Base-by-base conservation (phyloP, 192 early-diverging fungal genomes). In the Podila epigama region DNA sequence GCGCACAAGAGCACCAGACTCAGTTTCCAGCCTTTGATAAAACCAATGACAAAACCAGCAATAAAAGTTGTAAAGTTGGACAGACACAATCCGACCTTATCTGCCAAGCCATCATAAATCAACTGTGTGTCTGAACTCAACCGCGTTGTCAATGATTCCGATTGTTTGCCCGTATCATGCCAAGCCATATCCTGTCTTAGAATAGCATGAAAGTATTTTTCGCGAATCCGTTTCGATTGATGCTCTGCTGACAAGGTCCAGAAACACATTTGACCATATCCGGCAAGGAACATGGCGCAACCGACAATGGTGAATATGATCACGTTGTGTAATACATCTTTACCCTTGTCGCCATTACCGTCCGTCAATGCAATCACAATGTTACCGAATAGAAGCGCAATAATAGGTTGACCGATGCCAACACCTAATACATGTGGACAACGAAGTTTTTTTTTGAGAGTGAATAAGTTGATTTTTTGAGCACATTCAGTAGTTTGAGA, bases 171-270 rank as follows among this genome's bases (percentile, higher is more conserved):
- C 12, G 79, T 82, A 62, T 98, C 96, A 59, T 95, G 96, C 90
- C 91, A 98, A n/a, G 88, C 86, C 61, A 93, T 88, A 28, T 96
- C 89, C 70, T 96, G 95, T 41, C 93, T 84, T 51, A 98, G 82
- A 60, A 96, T 91, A 2, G 91, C 72, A 27, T 79, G 73, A 34
- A 95, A 84, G 61, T 95, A 98, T 6, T 55, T 58, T 57, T 92
- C 82, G 16, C 95, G 85, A 52, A 96, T 85, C 20, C 93, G 85
- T 35, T 65, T 68, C 15, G 80, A 77, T 57, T 82, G 83, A 39
- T 70, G 51, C 58, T 87, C 86, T 25, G 84, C 83, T 11, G 87
- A 83, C 25, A 80, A 69, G 16, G 88, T 81, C 80, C 81, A 91
- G 29, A 82, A 82, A 32, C 85, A 82, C 77, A 87, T 85, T 60